Base-by-base conservation (phyloP, 2,329 filamentous ascomycete species). In the Colletotrichum higginsianum region DNA sequence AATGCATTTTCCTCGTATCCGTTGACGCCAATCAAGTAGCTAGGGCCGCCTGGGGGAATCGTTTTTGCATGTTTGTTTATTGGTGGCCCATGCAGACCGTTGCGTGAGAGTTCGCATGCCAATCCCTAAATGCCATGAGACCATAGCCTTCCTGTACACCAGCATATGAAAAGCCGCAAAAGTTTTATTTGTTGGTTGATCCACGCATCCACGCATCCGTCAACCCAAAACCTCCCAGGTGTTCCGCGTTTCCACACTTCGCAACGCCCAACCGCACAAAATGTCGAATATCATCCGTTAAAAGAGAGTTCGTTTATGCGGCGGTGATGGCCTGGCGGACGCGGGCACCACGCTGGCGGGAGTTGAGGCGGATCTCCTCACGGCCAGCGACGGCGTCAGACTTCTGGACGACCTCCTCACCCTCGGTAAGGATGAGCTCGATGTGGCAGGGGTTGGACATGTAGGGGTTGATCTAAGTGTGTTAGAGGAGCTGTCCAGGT, bases 361-460 rank as follows among this genome's bases (percentile, higher is more conserved):
- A 94, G 90, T 86, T 93, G 83, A 99, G 90, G 85, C 92, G 93
- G 77, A 85, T 81, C 74, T 86, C 83, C 79, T 92, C 89, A 79
- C 91, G 90, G 80, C 88, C 87, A 76, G 87, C 89, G 79, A 91
- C 89, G 75, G 90, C 84, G 79, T 92, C 89, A 75, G 91, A 92
- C 93, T 99, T 99, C 88, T 95, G 91, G 80, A 99, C 94, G 80
- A 93, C 91, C 91, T 99, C 97, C 83, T 97, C 93, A 81, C 90
- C 95, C 91, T 99, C 97, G 83, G 96, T 98, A 80, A 99, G 92
- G 91, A 99, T 99, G 82, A 99, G 90, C 90, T 99, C 97, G 86
- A 99, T 98, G 93, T 99, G 96, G 94, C 96, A 99, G 80, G 96
- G 96, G 92, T 97, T 97, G 80, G 95, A 98, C 97, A 99, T 98